phyloP scores from a whole-genome alignment of 208 protist species.

The Acanthamoeba triangularis region DNA sequence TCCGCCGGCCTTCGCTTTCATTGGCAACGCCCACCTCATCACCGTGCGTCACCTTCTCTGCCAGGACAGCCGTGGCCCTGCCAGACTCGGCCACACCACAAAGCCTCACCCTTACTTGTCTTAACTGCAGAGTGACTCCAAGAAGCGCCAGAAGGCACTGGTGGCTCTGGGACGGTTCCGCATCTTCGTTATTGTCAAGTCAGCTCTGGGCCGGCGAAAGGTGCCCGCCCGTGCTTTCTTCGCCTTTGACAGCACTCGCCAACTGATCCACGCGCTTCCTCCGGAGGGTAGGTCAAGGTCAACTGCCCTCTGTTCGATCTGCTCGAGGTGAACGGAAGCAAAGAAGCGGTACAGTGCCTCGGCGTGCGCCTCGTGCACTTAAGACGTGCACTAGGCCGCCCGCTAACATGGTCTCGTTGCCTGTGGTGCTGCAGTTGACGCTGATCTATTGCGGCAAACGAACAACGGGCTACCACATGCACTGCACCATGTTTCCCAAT shows the following conservation, averaged over 20 bases:
- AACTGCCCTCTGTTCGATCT: conserved; percentile 6
- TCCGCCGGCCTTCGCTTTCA: not conserved
- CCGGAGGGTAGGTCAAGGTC: not conserved
- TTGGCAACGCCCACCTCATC: conserved; percentile 4
- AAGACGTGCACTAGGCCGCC: too few species aligned
- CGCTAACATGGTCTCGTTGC: too few species aligned
- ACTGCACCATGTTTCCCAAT: conserved; percentile 39
- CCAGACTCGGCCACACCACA: not conserved
- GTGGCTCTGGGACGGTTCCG: conserved; percentile 23
- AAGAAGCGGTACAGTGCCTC: not conserved
- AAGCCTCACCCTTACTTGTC: not conserved
- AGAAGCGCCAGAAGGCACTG: conserved; percentile 5
- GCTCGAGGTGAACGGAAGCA: conserved; percentile 31
- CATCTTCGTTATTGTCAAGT: conserved; percentile 43
- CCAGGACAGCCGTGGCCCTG: too few species aligned
- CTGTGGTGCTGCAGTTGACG: not conserved
- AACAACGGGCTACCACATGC: not conserved
- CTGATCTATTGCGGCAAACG: conserved; percentile 52
- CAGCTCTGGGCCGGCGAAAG: not conserved
- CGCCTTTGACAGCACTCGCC: not conserved
- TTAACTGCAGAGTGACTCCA: not conserved
- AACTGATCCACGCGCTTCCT: too few species aligned
- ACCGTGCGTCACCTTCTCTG: not conserved
- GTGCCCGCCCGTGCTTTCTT: not conserved
- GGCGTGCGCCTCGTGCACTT: not conserved